These are phyloP conservation scores for Opeltia flavorubescens DNA, from an alignment of 495 filamentous ascomycete species.

Conservation along the genomic window DNA sequence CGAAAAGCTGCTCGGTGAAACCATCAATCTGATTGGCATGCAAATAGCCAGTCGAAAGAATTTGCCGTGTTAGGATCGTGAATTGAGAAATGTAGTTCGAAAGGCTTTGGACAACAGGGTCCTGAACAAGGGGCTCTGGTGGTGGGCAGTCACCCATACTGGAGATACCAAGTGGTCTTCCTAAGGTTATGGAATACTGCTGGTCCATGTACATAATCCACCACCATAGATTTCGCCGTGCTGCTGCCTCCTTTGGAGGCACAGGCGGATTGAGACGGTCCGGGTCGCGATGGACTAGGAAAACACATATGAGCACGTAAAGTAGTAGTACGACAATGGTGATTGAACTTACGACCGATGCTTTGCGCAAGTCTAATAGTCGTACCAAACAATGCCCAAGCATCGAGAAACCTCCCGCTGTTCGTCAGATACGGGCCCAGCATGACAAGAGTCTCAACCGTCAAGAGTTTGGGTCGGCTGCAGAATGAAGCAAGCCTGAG, in stretches of 20 bases:
- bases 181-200: slow-evolving; percentile 33
- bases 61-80: slow-evolving; percentile 31
- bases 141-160: slow-evolving; percentile 31
- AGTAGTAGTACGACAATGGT: not conserved
- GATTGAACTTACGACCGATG: slow-evolving; percentile 20
- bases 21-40: slow-evolving; percentile 28
- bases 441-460: slow-evolving; percentile 30
- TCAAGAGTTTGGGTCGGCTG: slow-evolving; percentile 29
- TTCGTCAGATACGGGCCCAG: slow-evolving; percentile 34
- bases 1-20: slow-evolving; percentile 26
- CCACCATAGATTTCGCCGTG: slow-evolving; percentile 32
- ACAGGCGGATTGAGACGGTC: slow-evolving; percentile 28
- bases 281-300: slow-evolving; percentile 28
- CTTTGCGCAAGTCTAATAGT: slow-evolving; percentile 33
- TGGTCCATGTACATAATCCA: slow-evolving; percentile 38
- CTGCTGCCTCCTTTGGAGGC: slow-evolving; percentile 22
- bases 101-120: slow-evolving; percentile 24
- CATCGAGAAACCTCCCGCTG: slow-evolving; percentile 33
- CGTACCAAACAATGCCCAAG: slow-evolving; percentile 31
- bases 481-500: slow-evolving; percentile 33
- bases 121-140: slow-evolving; percentile 25
- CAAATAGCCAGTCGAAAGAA: slow-evolving; percentile 26
- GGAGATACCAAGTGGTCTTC: slow-evolving; percentile 31
- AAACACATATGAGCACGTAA: not conserved
- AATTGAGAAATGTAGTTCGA: slow-evolving; percentile 28